Base-by-base conservation (phyloP, 768 basidiomycete species). In the Baorangia bicolor region DNA sequence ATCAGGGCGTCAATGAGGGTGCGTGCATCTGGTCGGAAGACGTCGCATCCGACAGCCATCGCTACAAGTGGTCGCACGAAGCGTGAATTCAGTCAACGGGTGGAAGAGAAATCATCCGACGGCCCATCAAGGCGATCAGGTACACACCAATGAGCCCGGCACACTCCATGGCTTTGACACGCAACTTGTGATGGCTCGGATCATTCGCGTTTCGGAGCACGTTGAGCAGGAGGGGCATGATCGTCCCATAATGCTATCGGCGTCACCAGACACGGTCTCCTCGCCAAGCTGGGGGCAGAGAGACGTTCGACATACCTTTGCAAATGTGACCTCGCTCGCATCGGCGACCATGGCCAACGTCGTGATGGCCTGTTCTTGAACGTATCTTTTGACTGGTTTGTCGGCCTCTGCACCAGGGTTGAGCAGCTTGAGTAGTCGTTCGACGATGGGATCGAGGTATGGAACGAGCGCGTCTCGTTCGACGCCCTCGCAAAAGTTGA, bases 401-500 rank as follows among this genome's bases (percentile, higher is more conserved):
- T 75, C 47, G 41, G 79, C 73, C 0, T 75, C 79, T 8, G 72
- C 64, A 0, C 64, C 64, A 1, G 86, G 86, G 54, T 86, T 82
- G 39, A 90, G 75, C 4, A 90, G 74, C 58, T 81, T 85, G 13
- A 75, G 49, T 53, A 73, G 44, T 0, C 87, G 81, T 62, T 86
- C 85, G 28, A 95, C 87, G 60, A 93, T 86, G 0, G 83, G 79
- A 49, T 92, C 92, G 18, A 95, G 82, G 69, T 90, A 92, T 0
- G 89, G 88, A 0, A 87, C 62, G 11, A 92, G 80, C 1, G 83
- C 86, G 25, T 88, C 82, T 16, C 84, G 80, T 61, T 84, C 87
- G 34, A 91, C 90, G 34, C 91, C 90, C 67, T 94, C 88, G 69
- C 92, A 94, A 74, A 94, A 94, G 68, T 94, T 95, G 69, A 94